phyloP scores from a whole-genome alignment of 768 basidiomycete genomes.

The Tephrocybe sp. region DNA sequence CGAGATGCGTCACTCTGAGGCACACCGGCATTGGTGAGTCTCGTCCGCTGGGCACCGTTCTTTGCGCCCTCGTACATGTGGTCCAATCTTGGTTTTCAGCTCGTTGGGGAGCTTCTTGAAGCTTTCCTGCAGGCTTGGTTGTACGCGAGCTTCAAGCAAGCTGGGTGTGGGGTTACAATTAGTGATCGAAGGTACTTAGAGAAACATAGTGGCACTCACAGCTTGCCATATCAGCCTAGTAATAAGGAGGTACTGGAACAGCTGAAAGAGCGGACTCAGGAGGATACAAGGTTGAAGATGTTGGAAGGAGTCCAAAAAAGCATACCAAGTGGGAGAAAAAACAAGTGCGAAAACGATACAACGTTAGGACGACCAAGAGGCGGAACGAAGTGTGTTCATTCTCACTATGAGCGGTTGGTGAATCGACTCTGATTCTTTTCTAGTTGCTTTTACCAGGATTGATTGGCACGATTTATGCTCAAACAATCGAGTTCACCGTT shows the following conservation, averaged over 20 bases:
- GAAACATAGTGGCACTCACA: no score
- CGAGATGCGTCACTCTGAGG: background rate
- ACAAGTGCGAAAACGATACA: conserved; percentile 83
- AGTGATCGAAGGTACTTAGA: background rate
- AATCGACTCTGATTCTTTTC: conserved; percentile 7
- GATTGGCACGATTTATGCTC: conserved; percentile 99
- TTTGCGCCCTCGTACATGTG: background rate
- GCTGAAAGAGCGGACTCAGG: conserved; percentile 63
- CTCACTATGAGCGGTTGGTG: background rate
- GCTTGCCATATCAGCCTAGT: no score
- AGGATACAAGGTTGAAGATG: conserved; percentile 73
- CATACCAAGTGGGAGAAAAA: conserved; percentile 89
- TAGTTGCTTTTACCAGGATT: conserved; percentile 93
- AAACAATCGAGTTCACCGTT: conserved; percentile 96
- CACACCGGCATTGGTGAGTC: background rate
- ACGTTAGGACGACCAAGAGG: conserved; percentile 88
- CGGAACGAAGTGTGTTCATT: conserved; percentile 71
- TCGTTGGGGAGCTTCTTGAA: background rate
- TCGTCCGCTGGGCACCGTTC: background rate
- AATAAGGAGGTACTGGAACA: conserved; percentile 70
- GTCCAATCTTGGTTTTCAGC: background rate
- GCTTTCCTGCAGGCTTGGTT: background rate
- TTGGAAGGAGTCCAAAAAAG: conserved; percentile 72
- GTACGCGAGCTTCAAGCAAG: background rate
- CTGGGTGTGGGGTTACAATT: background rate